Evolutionary conservation across 2,329 filamentous ascomycete species (phyloP).

Genomic region (Botrytis byssoidea): DNA sequence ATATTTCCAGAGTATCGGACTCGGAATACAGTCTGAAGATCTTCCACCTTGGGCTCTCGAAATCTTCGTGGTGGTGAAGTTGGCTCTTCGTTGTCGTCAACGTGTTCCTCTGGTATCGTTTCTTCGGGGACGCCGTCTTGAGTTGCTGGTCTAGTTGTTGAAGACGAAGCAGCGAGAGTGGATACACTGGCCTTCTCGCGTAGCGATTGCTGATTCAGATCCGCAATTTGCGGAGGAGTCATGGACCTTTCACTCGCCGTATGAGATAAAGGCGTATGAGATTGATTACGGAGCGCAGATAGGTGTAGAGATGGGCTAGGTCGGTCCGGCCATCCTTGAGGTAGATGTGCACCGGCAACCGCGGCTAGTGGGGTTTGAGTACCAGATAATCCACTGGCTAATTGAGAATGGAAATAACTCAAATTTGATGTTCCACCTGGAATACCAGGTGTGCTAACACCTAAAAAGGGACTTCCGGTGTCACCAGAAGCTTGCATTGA

Average conservation of each 20-base stretch:
- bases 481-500: conserved; percentile 42
- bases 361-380: conserved; percentile 77
- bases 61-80: conserved; percentile 51
- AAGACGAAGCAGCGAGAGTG: conserved; percentile 56
- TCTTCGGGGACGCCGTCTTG: conserved; percentile 46
- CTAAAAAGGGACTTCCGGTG: conserved; percentile 56
- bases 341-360: conserved; percentile 68
- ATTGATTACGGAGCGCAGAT: conserved; percentile 29
- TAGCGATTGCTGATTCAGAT: conserved; percentile 43
- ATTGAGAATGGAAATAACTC: conserved; percentile 78
- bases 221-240: conserved; percentile 40
- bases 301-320: conserved; percentile 29
- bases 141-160: conserved; percentile 57
- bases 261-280: conserved; percentile 19
- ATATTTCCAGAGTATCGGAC: conserved; percentile 88
- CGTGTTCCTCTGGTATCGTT: conserved; percentile 35
- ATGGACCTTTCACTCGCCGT: conserved; percentile 37
- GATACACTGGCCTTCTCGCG: conserved; percentile 63
- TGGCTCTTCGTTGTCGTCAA: conserved; percentile 35
- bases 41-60: conserved; percentile 75
- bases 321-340: conserved; percentile 48
- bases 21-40: conserved; percentile 89
- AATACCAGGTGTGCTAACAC: conserved; percentile 59
- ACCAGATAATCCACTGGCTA: conserved; percentile 69
- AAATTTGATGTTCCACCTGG: conserved; percentile 73